These are phyloP conservation scores for Trametes elegans DNA, from an alignment of 768 basidiomycete species.

Conservation along the genomic window DNA sequence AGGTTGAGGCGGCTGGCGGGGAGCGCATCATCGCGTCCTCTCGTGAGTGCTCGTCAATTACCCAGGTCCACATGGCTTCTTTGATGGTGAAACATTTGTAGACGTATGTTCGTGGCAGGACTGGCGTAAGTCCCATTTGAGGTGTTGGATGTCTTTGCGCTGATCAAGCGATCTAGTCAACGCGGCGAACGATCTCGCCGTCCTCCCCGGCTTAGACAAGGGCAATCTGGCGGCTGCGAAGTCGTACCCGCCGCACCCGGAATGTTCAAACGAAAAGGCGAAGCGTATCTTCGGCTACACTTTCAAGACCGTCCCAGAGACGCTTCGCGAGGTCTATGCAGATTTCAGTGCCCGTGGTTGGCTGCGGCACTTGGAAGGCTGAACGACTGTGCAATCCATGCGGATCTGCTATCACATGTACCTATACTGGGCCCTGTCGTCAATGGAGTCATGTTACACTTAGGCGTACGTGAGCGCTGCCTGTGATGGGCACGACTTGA, in stretches of 20 bases:
- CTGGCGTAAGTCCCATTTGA: conserved; percentile 8
- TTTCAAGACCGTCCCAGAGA: conserved; percentile 40
- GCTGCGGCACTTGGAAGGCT: neutral
- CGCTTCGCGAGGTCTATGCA: conserved; percentile 37
- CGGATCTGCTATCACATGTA: neutral
- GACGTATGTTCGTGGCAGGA: conserved; percentile 19
- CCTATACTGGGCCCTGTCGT: neutral
- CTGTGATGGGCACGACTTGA: no score
- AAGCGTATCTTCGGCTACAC: conserved; percentile 40
- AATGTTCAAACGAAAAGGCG: conserved; percentile 31
- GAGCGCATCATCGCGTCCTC: conserved; percentile 37
- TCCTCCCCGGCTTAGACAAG: neutral
- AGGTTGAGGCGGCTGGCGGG: conserved; percentile 34
- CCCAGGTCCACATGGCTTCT: neutral
- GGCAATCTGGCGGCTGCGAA: neutral
- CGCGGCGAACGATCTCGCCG: neutral
- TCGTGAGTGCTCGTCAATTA: conserved; percentile 17
- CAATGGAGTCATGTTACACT: neutral
- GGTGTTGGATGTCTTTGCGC: neutral
- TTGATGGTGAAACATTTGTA: neutral
- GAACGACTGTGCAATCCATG: neutral
- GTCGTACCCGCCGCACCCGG: neutral
- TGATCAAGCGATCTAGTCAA: conserved; percentile 6
- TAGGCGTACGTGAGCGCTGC: no score
- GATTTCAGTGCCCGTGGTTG: conserved; percentile 43